Base-by-base conservation (phyloP, 176 grass and related monocot species). In the Chloris gayana region DNA sequence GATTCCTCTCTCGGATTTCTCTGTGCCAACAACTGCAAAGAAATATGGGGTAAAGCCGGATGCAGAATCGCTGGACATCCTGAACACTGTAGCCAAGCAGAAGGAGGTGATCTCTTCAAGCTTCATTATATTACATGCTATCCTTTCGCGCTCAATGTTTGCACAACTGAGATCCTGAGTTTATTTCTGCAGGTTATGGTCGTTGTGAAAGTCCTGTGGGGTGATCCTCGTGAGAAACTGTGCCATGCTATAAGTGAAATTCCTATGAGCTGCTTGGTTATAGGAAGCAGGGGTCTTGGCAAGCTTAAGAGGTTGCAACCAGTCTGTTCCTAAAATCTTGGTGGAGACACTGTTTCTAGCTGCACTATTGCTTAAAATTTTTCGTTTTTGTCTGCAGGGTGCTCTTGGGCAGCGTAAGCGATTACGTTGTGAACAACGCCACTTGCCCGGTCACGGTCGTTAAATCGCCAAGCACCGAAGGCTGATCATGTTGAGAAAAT, bases 1-100 rank as follows among this genome's bases (percentile, higher is more conserved):
- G 64, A 88, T 98, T 64, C 96, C 96, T 0, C 90, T 98, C 1
- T 64, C 71, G 31, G 92, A 98, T 4, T 89, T 98, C 25, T 93
- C 84, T 6, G 58, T 91, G 4, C 92, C 92, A 29, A 24, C 17
- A 3, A 74, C 81, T 4, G 24, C 74, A 35, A 93, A 95, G 84
- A 98, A 93, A 74, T 98, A 98, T 46, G 96, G 96, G 2, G 81
- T 85, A 76, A 93, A 93, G 41, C 88, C 93, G 42, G 96, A 99
- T 72, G 84, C 93, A 32, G 86, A 95, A 86, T 93, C 92, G 8
- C 58, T 99, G 64, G 96, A 99, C 75, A 56, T 95, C 21, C 90
- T 99, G 35, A 93, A 91, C 80, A 89, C 90, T 8, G 22, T 93
- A 70, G 88, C 90, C 47, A 80, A 45, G 62, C 84, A 95, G 82